phyloP scores from a whole-genome alignment of 176 grass and related monocot species.

The Ensete ventricosum region DNA sequence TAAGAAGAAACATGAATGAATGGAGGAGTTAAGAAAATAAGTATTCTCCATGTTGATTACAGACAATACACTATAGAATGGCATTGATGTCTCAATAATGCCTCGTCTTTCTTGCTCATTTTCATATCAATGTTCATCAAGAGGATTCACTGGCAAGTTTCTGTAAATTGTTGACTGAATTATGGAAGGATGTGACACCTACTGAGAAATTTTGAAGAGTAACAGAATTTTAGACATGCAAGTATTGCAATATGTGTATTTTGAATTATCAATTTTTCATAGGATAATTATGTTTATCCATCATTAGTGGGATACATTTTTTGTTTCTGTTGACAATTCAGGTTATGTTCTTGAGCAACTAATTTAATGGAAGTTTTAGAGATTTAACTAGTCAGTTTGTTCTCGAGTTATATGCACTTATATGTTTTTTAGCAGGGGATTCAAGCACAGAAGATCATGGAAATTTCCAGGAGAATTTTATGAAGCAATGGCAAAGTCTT shows the following conservation, averaged over 20 bases:
- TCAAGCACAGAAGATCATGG: conserved; percentile 41
- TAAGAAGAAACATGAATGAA: neutral
- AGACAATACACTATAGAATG: neutral
- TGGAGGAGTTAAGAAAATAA: neutral
- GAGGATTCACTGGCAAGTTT: neutral
- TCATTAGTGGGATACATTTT: neutral
- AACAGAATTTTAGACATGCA: neutral
- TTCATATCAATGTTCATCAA: neutral
- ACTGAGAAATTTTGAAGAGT: neutral
- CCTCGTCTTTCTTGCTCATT: neutral
- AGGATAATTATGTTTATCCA: neutral
- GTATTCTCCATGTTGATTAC: neutral
- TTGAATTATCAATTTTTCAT: neutral
- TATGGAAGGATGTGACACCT: neutral
- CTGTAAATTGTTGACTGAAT: neutral
- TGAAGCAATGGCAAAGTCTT: conserved; percentile 42
- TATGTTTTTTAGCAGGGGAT: conserved; percentile 31
- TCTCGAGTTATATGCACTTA: neutral
- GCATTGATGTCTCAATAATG: neutral
- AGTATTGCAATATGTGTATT: neutral
- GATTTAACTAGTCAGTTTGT: neutral
- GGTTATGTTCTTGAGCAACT: neutral
- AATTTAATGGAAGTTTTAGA: too few species aligned
- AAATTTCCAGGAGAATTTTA: conserved; percentile 40
- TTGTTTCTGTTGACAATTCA: neutral